phyloP scores from a whole-genome alignment of 306 rosid species.

The Pyrus pyrifolia region DNA sequence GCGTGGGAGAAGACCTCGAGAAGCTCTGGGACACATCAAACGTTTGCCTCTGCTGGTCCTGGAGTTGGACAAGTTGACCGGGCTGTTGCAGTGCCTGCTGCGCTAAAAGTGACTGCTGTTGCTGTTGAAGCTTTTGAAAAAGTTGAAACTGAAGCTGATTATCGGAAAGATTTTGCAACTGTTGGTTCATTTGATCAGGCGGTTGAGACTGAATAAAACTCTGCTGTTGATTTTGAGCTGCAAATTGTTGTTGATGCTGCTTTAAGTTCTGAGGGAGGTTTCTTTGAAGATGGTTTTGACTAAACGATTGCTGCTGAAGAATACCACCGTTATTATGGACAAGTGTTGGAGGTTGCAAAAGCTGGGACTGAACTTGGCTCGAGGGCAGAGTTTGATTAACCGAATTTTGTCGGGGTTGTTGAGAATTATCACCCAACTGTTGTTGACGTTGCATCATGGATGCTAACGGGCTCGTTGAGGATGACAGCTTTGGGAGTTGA shows the following conservation, averaged over 20 bases:
- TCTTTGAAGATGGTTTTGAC: conserved; percentile 54
- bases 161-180: conserved; percentile 58
- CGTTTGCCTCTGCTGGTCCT: conserved; percentile 67
- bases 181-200: conserved; percentile 62
- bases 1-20: conserved; percentile 43
- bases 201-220: conserved; percentile 38
- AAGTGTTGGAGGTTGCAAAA: conserved; percentile 61
- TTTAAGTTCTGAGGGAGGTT: conserved; percentile 52
- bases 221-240: conserved; percentile 61
- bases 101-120: conserved; percentile 52
- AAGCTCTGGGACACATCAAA: conserved; percentile 56
- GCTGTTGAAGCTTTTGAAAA: conserved; percentile 78
- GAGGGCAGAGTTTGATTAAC: conserved; percentile 51
- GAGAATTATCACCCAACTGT: conserved; percentile 52
- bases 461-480: conserved; percentile 44
- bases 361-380: conserved; percentile 60
- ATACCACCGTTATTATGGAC: conserved; percentile 44
- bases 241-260: conserved; percentile 46
- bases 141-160: conserved; percentile 63
- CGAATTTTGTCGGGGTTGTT: conserved; percentile 44
- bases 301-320: conserved; percentile 58
- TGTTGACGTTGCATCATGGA: conserved; percentile 47
- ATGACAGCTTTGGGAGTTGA: conserved; percentile 54
- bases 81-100: conserved; percentile 66
- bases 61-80: conserved; percentile 54